Evolutionary conservation across 2,329 filamentous ascomycete genomes (phyloP), one percentile per base, ranked within the genome.

Genomic region (Fusarium illudens): DNA sequence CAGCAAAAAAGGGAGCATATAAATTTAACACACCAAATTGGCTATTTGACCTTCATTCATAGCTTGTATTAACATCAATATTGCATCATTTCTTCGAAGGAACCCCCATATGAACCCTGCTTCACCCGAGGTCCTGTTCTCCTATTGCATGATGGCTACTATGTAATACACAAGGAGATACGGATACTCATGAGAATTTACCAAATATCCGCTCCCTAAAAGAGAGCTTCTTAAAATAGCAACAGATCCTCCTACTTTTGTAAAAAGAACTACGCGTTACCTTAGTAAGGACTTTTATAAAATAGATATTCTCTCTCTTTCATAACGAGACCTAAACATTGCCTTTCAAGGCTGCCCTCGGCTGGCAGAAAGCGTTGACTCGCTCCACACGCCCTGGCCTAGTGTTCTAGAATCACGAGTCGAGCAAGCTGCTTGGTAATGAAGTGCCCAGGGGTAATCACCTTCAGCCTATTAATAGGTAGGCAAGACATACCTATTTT

Each of bases 341-440:
- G 15, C 15, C 22, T 17, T 27, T 6, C 13, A 5, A 20, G 5
- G 34, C 19, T 20, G 34, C 20, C 25, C 20, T 25, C 25, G 13
- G 39, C 20, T 44, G 25, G 22, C 20, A 15, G n/a, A 20, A 44
- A 20, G 39, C 39, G 13, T 49, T 56, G 39, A 29, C 39, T 49
- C 29, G 39, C n/a, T 19, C 27, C 17, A 30, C 48, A 25, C 17
- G 22, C 22, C 29, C 49, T 50, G 62, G 29, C 53, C 46, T 68
- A 49, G 27, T 68, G 39, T 57, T 66, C 53, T 39, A 33, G 53
- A 63, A 60, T 30, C 27, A 30, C 48, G 19, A 34, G 15, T 30
- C 19, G 55, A 32, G 20, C 19, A 51, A 33, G 27, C 25, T 20
- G 32, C 25, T 44, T 54, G 29, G 19, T 39, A 27, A 39, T 42